Base-by-base conservation (phyloP, 139 green algal species). In the Pleodorina starrii region DNA sequence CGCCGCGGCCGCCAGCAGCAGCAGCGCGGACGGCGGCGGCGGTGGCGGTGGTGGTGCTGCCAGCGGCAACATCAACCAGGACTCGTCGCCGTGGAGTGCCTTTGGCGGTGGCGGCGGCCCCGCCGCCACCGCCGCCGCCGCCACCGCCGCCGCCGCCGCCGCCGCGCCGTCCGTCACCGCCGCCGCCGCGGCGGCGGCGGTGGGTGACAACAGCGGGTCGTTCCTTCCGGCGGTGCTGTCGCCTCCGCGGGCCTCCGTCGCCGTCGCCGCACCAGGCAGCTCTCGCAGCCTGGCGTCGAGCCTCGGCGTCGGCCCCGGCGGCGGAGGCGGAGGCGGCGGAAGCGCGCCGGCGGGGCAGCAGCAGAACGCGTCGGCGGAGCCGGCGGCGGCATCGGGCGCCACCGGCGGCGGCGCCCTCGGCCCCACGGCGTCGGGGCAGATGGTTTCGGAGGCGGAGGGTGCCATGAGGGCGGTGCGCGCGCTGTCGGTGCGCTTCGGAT, bases 401-500 rank as follows among this genome's bases (percentile, higher is more conserved):
- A n/a, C n/a, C 4, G 73, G 42, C 43, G 73, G 25, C 73, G 77
- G 77, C 50, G 23, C 16, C 27, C 27, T 36, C 23, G 25, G 29
- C 54, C 27, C 75, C 21, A 17, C 44, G 25, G 46, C 75, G 75
- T 32, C 77, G 16, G 12, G 40, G n/a, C 77, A 25, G 23, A 14
- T 38, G 74, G n/a, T 14, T 19, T 46, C 32, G 35, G 54, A 71
- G 35, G 11, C 27, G 27, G 40, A 57, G 40, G 27, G 21, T 10
- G 40, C 60, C 29, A 29, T 27, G 42, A 60, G 60, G 40, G 60
- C 60, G 27, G 43, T 87, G 27, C 81, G 81, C 10, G 81, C 81
- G 60, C 60, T 87, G 40, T 42, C 4, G 16, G 81, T 16, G 4
- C 60, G 81, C 25, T 87, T 66, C 29, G 81, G 81, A 17, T 60